Percentiles rank a stretch among this genome's conserved stretches.
phyloP scores from a whole-genome alignment of 345 rosid genomes.

The Salix suchowensis region DNA sequence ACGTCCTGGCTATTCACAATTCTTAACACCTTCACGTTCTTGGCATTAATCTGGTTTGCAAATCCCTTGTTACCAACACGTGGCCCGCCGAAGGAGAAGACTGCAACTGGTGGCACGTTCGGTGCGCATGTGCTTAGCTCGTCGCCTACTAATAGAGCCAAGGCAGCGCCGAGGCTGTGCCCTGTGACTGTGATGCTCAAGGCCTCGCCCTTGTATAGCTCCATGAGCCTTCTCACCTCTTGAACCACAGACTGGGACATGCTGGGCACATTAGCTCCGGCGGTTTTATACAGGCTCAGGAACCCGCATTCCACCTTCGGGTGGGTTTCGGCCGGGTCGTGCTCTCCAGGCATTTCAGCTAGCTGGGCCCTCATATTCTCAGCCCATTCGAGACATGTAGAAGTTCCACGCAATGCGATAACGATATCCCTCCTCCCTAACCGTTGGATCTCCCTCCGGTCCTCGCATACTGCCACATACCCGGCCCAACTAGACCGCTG shows the following conservation, averaged over 20 bases:
- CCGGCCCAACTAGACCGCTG: slow-evolving; percentile 94
- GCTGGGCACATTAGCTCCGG: slow-evolving; percentile 23
- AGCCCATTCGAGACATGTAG: slow-evolving; percentile 95
- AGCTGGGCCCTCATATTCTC: slow-evolving; percentile 69
- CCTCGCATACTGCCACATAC: slow-evolving; percentile 87
- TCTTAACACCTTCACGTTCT: slow-evolving; percentile 23
- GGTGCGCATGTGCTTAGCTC: slow-evolving; percentile 18
- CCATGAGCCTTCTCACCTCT: slow-evolving; percentile 22
- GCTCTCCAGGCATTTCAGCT: background rate
- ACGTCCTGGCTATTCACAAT: slow-evolving; percentile 30
- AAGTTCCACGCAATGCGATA: slow-evolving; percentile 88
- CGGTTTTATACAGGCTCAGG: slow-evolving; percentile 25
- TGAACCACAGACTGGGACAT: slow-evolving; percentile 14
- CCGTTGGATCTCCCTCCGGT: slow-evolving; percentile 71
- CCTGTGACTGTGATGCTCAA: slow-evolving; percentile 33
- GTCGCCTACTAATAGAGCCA: slow-evolving; percentile 19
- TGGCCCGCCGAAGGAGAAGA: slow-evolving; percentile 29
- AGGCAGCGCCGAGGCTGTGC: slow-evolving; percentile 32
- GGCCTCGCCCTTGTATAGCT: slow-evolving; percentile 21
- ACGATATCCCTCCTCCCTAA: slow-evolving; percentile 92
- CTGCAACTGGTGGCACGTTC: slow-evolving; percentile 23
- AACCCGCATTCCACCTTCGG: slow-evolving; percentile 28
- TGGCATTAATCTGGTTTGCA: slow-evolving; percentile 7
- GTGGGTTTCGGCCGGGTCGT: background rate
- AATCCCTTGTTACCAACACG: slow-evolving; percentile 26